Base-by-base conservation (phyloP, 148 eudicot species). In the Pharnaceum exiguum region DNA sequence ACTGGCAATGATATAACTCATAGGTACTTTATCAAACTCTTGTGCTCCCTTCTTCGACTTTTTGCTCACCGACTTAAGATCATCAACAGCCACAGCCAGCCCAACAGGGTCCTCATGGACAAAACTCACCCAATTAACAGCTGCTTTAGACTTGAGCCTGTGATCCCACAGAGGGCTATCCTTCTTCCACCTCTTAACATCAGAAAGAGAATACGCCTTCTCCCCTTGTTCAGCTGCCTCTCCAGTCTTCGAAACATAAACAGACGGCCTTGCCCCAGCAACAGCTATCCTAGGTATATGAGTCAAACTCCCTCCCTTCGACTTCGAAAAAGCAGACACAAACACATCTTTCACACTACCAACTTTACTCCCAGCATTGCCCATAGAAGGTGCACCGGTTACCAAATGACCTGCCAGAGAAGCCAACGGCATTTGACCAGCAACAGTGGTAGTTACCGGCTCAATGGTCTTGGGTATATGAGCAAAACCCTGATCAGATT, bases 1-100 rank as follows among this genome's bases (percentile, higher is more conserved):
- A 59, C 75, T 75, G 52, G 83, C 83, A 60, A 79, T 12, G 32
- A 79, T 75, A 66, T 79, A 79, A 55, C 70, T 71, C 24, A 79
- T 26, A 7, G 79, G 74, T n/a, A 38, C 70, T 23, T 74, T 62
- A 63, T 69, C 71, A 53, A 5, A 49, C 42, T 39, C 42, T 17
- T 44, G 49, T 17, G 42, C 48, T 29, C 43, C 55, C 46, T 50
- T 60, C 68, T 62, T 70, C 1, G 51, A 48, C 26, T 46, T 19
- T 45, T 69, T 65, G 1, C 68, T 65, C 18, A 16, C 38, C 2
- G 58, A 46, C 56, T 55, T 70, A 10, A 28, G 11, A 11, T 31
- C 51, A 17, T 21, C 59, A 56, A 63, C 75, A 43, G 59, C 68
- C 51, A 33, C 60, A 12, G 65, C 71, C 55, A 70, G 63, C 45